A percentile compares a stretch with the other conserved stretches of the same genome.
Evolutionary conservation across 2,329 filamentous ascomycete genomes (phyloP).

Genomic region (Fusarium sp.): DNA sequence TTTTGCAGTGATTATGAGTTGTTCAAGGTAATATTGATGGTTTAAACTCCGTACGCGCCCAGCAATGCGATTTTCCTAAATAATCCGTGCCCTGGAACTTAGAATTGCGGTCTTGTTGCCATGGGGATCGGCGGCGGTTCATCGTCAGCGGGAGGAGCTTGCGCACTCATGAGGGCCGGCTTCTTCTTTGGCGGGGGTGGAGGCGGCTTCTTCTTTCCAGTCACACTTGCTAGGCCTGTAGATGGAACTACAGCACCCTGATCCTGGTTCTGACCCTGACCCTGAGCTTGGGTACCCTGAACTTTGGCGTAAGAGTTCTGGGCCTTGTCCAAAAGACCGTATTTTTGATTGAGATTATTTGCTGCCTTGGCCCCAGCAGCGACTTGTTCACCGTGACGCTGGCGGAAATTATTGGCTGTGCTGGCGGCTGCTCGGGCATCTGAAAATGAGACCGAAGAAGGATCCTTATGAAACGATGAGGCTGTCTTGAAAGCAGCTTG

Average conservation of each 20-base stretch:
- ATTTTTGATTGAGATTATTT: conserved; percentile 70
- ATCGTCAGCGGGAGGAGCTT: conserved; percentile 45
- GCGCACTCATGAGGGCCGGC: conserved; percentile 50
- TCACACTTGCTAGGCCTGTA: conserved; percentile 33
- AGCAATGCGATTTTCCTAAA: conserved; percentile 16
- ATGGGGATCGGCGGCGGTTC: conserved; percentile 65
- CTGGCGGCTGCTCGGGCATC: conserved; percentile 69
- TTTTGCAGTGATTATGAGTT: conserved; percentile 6
- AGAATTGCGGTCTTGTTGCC: conserved; percentile 63
- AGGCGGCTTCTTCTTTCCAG: conserved; percentile 66
- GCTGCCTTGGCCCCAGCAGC: conserved; percentile 69
- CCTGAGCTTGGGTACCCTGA: conserved; percentile 34
- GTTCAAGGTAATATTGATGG: background rate
- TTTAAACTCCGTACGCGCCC: conserved; percentile 29
- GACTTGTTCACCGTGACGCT: conserved; percentile 76
- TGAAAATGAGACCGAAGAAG: conserved; percentile 69
- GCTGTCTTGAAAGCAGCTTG: conserved; percentile 73
- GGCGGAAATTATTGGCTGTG: conserved; percentile 76
- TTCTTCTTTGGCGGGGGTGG: conserved; percentile 67
- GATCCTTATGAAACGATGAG: conserved; percentile 68
- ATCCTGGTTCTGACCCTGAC: conserved; percentile 23
- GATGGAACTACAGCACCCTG: conserved; percentile 13
- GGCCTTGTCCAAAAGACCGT: conserved; percentile 62
- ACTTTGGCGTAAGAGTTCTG: conserved; percentile 45
- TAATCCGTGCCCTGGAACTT: conserved; percentile 14